Evolutionary conservation across 2,329 filamentous ascomycete species (phyloP).

Genomic region (Neonectria neomacrospora): DNA sequence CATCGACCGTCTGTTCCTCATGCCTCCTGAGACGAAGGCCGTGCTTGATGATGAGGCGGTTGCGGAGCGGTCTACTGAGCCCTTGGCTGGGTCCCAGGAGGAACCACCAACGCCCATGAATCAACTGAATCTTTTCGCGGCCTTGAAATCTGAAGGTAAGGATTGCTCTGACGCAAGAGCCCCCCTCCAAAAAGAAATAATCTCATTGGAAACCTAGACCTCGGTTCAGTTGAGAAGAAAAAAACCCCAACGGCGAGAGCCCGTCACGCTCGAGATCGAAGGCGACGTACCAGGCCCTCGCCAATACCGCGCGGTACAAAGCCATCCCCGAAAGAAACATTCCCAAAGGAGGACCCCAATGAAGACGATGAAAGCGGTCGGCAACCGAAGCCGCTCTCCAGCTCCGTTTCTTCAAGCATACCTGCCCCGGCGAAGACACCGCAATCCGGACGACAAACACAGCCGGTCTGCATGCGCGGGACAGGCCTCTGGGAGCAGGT

Average conservation of each 20-base stretch:
- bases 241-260: no score
- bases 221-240: background rate
- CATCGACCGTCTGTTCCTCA: background rate
- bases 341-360: background rate
- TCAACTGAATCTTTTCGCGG: background rate
- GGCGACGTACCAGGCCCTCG: background rate
- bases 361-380: background rate
- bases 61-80: background rate
- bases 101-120: background rate
- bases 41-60: background rate
- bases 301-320: background rate
- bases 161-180: background rate
- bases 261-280: background rate
- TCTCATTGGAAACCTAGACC: background rate
- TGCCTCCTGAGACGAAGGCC: background rate
- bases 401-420: background rate
- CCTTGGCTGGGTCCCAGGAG: background rate
- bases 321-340: background rate
- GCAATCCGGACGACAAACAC: background rate
- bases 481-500: constrained; percentile 13
- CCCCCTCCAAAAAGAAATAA: background rate
- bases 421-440: no score
- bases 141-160: background rate
- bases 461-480: constrained; percentile 8
- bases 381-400: background rate